Percentiles rank a stretch among this genome's conserved stretches.
Evolutionary conservation across 108 stramenopile genomes (phyloP).

Genomic region (Pseudonitzschia delicatissima): DNA sequence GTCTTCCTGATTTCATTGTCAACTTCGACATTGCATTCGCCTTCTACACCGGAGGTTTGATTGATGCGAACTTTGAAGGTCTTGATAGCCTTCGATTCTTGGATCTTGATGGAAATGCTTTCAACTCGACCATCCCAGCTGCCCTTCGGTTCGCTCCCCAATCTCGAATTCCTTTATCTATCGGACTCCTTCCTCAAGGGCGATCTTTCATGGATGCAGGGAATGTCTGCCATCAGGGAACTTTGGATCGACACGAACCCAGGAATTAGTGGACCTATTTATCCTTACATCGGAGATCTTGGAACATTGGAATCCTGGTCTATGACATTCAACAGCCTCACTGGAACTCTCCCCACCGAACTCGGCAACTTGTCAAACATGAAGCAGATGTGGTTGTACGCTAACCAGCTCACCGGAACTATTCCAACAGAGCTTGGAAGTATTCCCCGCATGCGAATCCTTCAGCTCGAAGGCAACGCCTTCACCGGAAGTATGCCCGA

Average conservation of each 20-base stretch:
- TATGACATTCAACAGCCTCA: slow-evolving; percentile 12
- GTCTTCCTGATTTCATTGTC: slow-evolving; percentile 17
- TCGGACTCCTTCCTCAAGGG: slow-evolving; percentile 30
- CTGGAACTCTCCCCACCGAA: slow-evolving; percentile 5
- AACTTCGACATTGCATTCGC: slow-evolving; percentile 24
- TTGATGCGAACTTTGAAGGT: slow-evolving; percentile 14
- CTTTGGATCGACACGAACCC: slow-evolving; percentile 19
- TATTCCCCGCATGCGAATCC: slow-evolving; percentile 7
- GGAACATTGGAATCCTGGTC: slow-evolving; percentile 15
- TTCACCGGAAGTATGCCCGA: slow-evolving; percentile 29
- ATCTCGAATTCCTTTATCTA: slow-evolving; percentile 32
- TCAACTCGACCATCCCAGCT: slow-evolving; percentile 37
- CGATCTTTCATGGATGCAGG: slow-evolving; percentile 31
- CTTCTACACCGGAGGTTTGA: slow-evolving; percentile 26
- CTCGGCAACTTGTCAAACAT: not conserved
- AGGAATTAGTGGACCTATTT: slow-evolving; percentile 12
- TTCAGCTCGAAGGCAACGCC: slow-evolving; percentile 30
- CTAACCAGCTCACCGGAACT: slow-evolving; percentile 25
- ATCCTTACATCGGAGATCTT: slow-evolving; percentile 11
- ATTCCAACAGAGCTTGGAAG: slow-evolving; percentile 28
- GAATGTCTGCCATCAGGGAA: slow-evolving; percentile 26
- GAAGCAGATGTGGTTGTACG: slow-evolving; percentile 26
- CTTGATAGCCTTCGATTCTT: slow-evolving; percentile 14
- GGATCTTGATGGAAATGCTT: slow-evolving; percentile 31
- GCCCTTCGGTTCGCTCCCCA: slow-evolving; percentile 23